Evolutionary conservation across 768 basidiomycete genomes (phyloP).

Genomic region (Tubosaeta sp.): DNA sequence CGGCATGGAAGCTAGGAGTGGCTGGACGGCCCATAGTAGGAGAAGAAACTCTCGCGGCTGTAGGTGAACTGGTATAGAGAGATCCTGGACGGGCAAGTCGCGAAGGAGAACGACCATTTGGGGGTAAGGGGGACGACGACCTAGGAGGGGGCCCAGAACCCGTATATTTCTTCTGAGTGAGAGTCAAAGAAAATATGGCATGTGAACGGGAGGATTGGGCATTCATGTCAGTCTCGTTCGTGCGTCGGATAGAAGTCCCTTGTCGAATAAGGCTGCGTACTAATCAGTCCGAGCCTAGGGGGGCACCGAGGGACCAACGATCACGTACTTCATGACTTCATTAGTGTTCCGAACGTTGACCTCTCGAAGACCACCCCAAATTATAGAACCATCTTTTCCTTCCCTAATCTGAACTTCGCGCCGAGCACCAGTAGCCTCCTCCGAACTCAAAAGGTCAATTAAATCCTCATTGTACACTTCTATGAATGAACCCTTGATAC

Average conservation of each 20-base stretch:
- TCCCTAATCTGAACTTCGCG: slow-evolving; percentile 95
- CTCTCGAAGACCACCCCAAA: slow-evolving; percentile 95
- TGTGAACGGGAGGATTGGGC: slow-evolving; percentile 97
- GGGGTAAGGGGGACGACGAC: slow-evolving; percentile 73
- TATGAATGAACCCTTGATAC: slow-evolving; percentile 87
- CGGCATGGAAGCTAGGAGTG: slow-evolving; percentile 74
- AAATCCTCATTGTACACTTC: slow-evolving; percentile 99
- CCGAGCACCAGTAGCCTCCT: slow-evolving; percentile 59
- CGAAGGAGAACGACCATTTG: slow-evolving; percentile 69
- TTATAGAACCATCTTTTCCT: slow-evolving; percentile 94
- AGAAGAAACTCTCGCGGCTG: slow-evolving; percentile 52
- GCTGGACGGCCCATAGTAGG: slow-evolving; percentile 74
- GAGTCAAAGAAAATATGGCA: slow-evolving; percentile 95
- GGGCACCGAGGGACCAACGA: slow-evolving; percentile 5
- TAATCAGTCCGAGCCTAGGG: slow-evolving; percentile 18
- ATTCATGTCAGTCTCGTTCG: slow-evolving; percentile 98
- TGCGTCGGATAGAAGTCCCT: slow-evolving; percentile 86
- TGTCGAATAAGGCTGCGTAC: slow-evolving; percentile 73
- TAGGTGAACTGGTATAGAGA: slow-evolving; percentile 46
- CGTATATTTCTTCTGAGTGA: slow-evolving; percentile 84
- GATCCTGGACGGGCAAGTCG: slow-evolving; percentile 83
- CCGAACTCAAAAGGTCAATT: slow-evolving; percentile 83
- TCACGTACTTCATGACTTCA: slow-evolving; percentile 89
- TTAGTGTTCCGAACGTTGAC: slow-evolving; percentile 75
- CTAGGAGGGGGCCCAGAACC: slow-evolving; percentile 69